Evolutionary conservation across 2,329 filamentous ascomycete genomes (phyloP).

Genomic region (Diaporthe ampelina): DNA sequence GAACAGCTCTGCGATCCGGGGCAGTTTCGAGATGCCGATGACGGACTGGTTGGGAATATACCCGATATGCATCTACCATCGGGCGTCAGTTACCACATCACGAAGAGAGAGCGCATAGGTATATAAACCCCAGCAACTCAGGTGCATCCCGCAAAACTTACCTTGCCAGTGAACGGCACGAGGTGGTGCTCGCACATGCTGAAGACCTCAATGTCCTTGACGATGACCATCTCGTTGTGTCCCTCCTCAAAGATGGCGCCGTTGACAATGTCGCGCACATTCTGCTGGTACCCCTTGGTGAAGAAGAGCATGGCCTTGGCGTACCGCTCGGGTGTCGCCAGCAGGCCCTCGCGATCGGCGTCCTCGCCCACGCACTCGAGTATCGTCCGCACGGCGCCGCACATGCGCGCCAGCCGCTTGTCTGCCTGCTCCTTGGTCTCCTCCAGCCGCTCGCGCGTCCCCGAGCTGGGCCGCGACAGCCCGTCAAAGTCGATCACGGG

Average conservation of each 20-base stretch:
- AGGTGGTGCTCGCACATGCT: slow-evolving; percentile 97
- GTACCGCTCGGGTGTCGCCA: slow-evolving; percentile 84
- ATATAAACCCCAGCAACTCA: not conserved
- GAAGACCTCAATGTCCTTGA: slow-evolving; percentile 97
- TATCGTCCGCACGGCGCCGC: slow-evolving; percentile 74
- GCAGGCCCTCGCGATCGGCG: slow-evolving; percentile 73
- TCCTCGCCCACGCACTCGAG: slow-evolving; percentile 80
- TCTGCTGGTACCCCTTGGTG: slow-evolving; percentile 97
- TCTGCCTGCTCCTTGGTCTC: slow-evolving; percentile 67
- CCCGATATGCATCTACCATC: slow-evolving; percentile 91
- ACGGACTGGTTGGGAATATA: slow-evolving; percentile 95
- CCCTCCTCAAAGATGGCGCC: slow-evolving; percentile 95
- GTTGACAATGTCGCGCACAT: slow-evolving; percentile 91
- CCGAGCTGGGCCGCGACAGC: slow-evolving; percentile 70
- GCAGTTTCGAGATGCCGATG: slow-evolving; percentile 95
- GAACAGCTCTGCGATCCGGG: slow-evolving; percentile 97
- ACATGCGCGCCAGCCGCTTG: slow-evolving; percentile 69
- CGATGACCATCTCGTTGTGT: slow-evolving; percentile 96
- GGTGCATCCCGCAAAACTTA: slow-evolving; percentile 54
- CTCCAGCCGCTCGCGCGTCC: slow-evolving; percentile 74
- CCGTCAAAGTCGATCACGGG: slow-evolving; percentile 74
- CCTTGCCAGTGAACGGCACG: slow-evolving; percentile 96
- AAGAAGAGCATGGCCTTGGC: slow-evolving; percentile 96
- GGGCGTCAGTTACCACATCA: not conserved
- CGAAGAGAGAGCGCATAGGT: not conserved